phyloP scores from a whole-genome alignment of 257 asterid genomes.

The Capsicum baccatum region DNA sequence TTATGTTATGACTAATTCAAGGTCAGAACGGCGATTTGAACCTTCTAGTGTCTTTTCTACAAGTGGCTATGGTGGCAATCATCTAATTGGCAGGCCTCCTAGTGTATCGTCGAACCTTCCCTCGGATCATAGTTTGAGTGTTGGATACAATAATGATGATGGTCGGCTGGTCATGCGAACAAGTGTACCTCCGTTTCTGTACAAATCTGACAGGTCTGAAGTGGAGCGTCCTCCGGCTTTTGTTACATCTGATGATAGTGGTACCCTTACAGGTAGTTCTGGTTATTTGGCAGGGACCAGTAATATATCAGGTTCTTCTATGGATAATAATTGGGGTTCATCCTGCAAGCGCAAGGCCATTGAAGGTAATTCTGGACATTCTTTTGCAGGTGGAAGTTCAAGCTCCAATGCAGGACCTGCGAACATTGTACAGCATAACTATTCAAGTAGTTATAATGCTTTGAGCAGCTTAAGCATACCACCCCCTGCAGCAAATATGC shows the following conservation, averaged over 20 bases:
- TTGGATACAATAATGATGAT: conserved; percentile 43
- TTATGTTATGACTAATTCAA: conserved; percentile 45
- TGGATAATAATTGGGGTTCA: conserved; percentile 66
- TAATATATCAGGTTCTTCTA: conserved; percentile 59
- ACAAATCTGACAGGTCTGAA: conserved; percentile 50
- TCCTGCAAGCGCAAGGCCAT: conserved; percentile 84
- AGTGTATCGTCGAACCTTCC: conserved; percentile 38
- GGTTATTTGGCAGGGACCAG: conserved; percentile 49
- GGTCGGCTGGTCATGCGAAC: conserved; percentile 41
- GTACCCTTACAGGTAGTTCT: conserved; percentile 49
- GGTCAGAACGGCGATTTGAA: conserved; percentile 56
- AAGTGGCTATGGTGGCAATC: conserved; percentile 39
- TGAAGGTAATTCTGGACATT: conserved; percentile 75
- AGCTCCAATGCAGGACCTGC: conserved; percentile 57
- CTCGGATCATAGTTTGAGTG: conserved; percentile 40
- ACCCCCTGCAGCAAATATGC: conserved; percentile 45
- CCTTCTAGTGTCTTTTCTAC: conserved; percentile 40
- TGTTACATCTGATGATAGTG: conserved; percentile 44
- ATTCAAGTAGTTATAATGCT: conserved; percentile 49
- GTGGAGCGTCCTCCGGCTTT: conserved; percentile 44
- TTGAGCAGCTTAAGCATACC: conserved; percentile 49
- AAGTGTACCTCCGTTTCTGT: conserved; percentile 38
- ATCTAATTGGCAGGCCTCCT: conserved; percentile 39
- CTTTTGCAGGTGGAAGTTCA: conserved; percentile 64
- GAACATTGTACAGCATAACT: conserved; percentile 48